phyloP scores from a whole-genome alignment of 768 basidiomycete species.

The Pholiota microspora region DNA sequence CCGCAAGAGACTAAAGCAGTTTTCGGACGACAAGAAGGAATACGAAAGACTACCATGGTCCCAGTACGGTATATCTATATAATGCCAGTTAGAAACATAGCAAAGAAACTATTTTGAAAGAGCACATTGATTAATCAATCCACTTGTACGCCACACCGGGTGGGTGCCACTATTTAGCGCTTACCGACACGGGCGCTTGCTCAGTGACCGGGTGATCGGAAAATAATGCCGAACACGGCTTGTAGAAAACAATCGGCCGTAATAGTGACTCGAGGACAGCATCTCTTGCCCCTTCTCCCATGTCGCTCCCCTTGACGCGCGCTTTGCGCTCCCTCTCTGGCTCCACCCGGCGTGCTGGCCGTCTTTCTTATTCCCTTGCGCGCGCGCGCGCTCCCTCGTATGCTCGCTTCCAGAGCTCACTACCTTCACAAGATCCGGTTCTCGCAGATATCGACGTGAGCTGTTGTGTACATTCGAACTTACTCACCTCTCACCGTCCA shows the following conservation, averaged over 20 bases:
- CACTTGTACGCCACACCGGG: no score
- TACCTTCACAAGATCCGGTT: conserved; percentile 1
- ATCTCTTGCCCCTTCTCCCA: conserved; percentile 2
- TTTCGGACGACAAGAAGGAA: no score
- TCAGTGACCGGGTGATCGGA: conserved; percentile 6
- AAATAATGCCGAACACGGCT: background rate
- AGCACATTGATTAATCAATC: no score
- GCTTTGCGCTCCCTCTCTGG: conserved; percentile 16
- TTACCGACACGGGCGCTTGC: no score
- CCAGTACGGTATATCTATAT: no score
- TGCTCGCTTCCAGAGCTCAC: conserved; percentile 15
- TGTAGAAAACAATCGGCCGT: background rate
- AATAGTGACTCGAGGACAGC: no score
- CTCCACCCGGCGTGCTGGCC: background rate
- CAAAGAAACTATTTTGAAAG: no score
- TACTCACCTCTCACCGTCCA: background rate
- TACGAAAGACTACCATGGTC: no score
- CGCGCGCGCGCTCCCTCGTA: conserved; percentile 2
- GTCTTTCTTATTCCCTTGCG: background rate
- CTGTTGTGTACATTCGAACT: background rate
- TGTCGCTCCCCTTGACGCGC: conserved; percentile 21
- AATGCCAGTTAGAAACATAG: no score
- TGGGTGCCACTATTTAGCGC: no score
- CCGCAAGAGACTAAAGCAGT: no score
- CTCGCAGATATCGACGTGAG: conserved; percentile 36